These are phyloP conservation scores for Alternaria triticina DNA, from an alignment of 2,329 filamentous ascomycete species.

Conservation along the genomic window DNA sequence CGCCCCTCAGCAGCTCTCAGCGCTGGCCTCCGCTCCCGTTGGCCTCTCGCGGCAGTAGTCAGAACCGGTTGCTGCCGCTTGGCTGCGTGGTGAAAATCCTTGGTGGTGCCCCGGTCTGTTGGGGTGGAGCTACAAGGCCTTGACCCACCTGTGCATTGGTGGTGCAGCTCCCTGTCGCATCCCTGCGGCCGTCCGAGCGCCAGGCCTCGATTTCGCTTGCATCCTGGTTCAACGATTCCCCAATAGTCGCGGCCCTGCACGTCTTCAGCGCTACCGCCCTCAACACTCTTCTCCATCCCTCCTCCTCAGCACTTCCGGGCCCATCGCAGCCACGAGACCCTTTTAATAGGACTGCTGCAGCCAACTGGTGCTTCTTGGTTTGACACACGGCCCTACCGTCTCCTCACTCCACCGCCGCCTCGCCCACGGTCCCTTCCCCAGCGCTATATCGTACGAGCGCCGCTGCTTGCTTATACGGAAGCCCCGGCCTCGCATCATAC, in stretches of 20 bases:
- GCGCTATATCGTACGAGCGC: slow-evolving; percentile 19
- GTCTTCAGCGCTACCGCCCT: slow-evolving; percentile 40
- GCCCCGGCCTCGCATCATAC: slow-evolving; percentile 31
- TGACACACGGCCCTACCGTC: slow-evolving; percentile 16
- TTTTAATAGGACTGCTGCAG: slow-evolving; percentile 36
- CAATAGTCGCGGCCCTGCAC: slow-evolving; percentile 43
- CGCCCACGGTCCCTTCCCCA: slow-evolving; percentile 28
- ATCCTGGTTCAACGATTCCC: slow-evolving; percentile 36
- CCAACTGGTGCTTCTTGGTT: slow-evolving; percentile 17
- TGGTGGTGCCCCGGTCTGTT: slow-evolving; percentile 41
- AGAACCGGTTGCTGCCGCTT: slow-evolving; percentile 40
- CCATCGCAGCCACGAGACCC: slow-evolving; percentile 42
- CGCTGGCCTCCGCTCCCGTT: slow-evolving; percentile 18
- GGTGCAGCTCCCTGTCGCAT: slow-evolving; percentile 23
- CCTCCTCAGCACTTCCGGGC: slow-evolving; percentile 38
- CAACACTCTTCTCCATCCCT: slow-evolving; percentile 39
- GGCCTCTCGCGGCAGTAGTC: slow-evolving; percentile 4
- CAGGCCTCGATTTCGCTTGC: slow-evolving; percentile 37
- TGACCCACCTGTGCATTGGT: slow-evolving; percentile 37
- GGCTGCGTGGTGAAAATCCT: slow-evolving; percentile 35
- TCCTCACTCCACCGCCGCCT: slow-evolving; percentile 23
- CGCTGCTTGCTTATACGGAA: slow-evolving; percentile 29
- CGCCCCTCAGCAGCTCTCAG: slow-evolving; percentile 8
- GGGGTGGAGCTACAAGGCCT: slow-evolving; percentile 32
- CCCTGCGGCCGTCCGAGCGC: slow-evolving; percentile 23